phyloP scores from a whole-genome alignment of 2,329 filamentous ascomycete species.

The Colletotrichum plurivorum region DNA sequence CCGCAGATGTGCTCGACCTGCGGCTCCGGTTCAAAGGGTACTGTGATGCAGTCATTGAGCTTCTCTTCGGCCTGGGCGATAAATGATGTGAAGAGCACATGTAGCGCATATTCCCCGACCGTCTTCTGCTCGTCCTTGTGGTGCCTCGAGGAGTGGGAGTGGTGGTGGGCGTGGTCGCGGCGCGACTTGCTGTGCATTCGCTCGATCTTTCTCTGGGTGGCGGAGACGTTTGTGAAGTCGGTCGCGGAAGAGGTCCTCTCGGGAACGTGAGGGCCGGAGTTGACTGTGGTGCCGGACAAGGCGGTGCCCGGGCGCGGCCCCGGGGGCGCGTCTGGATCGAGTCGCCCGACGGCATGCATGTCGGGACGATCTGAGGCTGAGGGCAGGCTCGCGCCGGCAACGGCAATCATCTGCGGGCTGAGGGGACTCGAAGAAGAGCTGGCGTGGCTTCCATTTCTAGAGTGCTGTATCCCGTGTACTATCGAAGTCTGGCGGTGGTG shows the following conservation, averaged over 20 bases:
- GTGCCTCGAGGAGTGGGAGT: slow-evolving; percentile 80
- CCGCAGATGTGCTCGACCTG: slow-evolving; percentile 93
- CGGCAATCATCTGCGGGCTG: slow-evolving; percentile 87
- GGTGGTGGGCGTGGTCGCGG: slow-evolving; percentile 81
- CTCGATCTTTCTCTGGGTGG: slow-evolving; percentile 68
- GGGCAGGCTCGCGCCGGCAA: slow-evolving; percentile 68
- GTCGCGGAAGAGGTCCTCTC: slow-evolving; percentile 64
- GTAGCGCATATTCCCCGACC: slow-evolving; percentile 96
- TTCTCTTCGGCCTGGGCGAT: slow-evolving; percentile 98
- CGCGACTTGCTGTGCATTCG: slow-evolving; percentile 77
- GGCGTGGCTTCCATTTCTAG: slow-evolving; percentile 87
- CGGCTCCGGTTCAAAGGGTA: slow-evolving; percentile 84
- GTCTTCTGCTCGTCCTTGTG: slow-evolving; percentile 85
- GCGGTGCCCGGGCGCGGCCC: slow-evolving; percentile 61
- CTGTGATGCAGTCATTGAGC: slow-evolving; percentile 88
- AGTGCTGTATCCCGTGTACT: slow-evolving; percentile 95
- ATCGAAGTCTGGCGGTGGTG: slow-evolving; percentile 98
- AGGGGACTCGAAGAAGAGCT: slow-evolving; percentile 87
- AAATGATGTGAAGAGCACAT: slow-evolving; percentile 97
- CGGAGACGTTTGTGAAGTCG: slow-evolving; percentile 59
- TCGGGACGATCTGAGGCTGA: slow-evolving; percentile 65
- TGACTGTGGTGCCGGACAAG: slow-evolving; percentile 60
- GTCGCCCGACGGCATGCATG: slow-evolving; percentile 61
- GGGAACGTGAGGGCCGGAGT: slow-evolving; percentile 49
- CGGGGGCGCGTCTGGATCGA: slow-evolving; percentile 59